Evolutionary conservation across 805 yeast genomes (phyloP).

Genomic region (Saccharomyces paradoxus): DNA sequence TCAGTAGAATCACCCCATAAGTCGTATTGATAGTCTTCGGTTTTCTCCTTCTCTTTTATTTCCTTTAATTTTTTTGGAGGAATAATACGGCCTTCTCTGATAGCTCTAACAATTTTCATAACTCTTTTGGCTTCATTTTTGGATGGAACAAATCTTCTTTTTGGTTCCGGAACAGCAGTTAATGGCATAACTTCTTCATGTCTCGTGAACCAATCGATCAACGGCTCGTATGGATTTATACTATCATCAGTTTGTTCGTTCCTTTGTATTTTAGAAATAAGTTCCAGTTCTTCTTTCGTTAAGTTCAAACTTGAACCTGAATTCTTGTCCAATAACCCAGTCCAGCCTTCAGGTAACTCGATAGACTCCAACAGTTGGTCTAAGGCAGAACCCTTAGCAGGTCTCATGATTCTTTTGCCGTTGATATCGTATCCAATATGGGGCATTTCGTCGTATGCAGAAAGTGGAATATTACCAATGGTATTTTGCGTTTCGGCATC

Average conservation of each 20-base stretch:
- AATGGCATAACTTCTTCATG: slow-evolving; percentile 83
- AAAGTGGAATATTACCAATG: slow-evolving; percentile 85
- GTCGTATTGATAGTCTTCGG: slow-evolving; percentile 54
- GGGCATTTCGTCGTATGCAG: slow-evolving; percentile 95
- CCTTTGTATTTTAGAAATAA: slow-evolving; percentile 75
- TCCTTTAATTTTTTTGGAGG: slow-evolving; percentile 56
- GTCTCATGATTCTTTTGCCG: slow-evolving; percentile 97
- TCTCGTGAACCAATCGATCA: slow-evolving; percentile 91
- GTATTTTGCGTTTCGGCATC: slow-evolving; percentile 78
- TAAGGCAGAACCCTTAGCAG: slow-evolving; percentile 92
- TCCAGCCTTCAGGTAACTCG: slow-evolving; percentile 97
- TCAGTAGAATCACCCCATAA: slow-evolving; percentile 76
- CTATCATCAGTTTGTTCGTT: slow-evolving; percentile 76
- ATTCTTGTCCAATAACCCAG: slow-evolving; percentile 83
- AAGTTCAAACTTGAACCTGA: slow-evolving; percentile 82
- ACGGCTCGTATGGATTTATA: slow-evolving; percentile 85
- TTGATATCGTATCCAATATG: slow-evolving; percentile 95
- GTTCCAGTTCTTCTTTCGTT: slow-evolving; percentile 78
- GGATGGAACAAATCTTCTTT: slow-evolving; percentile 92
- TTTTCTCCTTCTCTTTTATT: slow-evolving; percentile 42
- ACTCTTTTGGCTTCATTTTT: slow-evolving; percentile 93
- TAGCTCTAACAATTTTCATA: slow-evolving; percentile 93
- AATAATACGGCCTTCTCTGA: slow-evolving; percentile 88
- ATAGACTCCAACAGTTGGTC: slow-evolving; percentile 83
- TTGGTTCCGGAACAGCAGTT: slow-evolving; percentile 92